Conservation (phyloP, 2,329 filamentous ascomycete genomes). For the Boeremia lycopersici region DNA sequence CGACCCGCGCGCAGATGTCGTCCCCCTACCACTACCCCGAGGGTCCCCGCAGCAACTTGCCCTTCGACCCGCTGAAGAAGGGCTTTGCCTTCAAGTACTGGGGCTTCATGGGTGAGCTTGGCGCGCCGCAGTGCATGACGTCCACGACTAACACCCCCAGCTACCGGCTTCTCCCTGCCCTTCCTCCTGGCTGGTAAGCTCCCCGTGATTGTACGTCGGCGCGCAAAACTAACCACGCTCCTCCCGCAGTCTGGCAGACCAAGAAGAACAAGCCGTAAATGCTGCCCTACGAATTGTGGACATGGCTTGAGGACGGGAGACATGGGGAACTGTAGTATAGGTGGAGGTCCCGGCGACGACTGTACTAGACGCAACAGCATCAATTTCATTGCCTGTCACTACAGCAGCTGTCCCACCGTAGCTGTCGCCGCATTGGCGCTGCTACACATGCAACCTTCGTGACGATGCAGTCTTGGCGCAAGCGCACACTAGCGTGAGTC, state of each 20-base stretch:
- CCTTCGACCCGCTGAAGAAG: slow-evolving; percentile 93
- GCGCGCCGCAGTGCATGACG: slow-evolving; percentile 19
- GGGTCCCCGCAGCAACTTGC: slow-evolving; percentile 91
- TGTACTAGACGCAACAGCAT: slow-evolving; percentile 44
- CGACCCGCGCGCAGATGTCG: slow-evolving; percentile 81
- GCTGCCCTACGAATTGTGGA: slow-evolving; percentile 18
- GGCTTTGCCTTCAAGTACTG: slow-evolving; percentile 86
- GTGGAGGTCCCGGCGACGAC: slow-evolving; percentile 31
- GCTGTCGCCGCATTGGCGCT: slow-evolving; percentile 2
- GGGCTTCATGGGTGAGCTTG: slow-evolving; percentile 70
- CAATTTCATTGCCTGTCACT: slow-evolving; percentile 45
- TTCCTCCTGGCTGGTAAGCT: slow-evolving; percentile 69
- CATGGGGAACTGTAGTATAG: slow-evolving; percentile 42
- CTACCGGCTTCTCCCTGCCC: slow-evolving; percentile 62
- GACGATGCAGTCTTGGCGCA: slow-evolving; percentile 18
- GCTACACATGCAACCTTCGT: slow-evolving; percentile 14
- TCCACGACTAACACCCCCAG: slow-evolving; percentile 54
- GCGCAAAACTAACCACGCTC: slow-evolving; percentile 26
- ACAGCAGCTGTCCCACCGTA: slow-evolving; percentile 5
- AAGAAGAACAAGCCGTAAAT: slow-evolving; percentile 62
- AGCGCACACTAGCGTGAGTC: slow-evolving; percentile 16
- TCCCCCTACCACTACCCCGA: slow-evolving; percentile 99
- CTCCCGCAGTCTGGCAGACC: slow-evolving; percentile 66
- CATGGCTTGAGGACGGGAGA: slow-evolving; percentile 24
- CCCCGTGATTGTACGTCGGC: not conserved